Base-by-base conservation (phyloP, 2,329 filamentous ascomycete species). In the Achaetomium macrosporum region DNA sequence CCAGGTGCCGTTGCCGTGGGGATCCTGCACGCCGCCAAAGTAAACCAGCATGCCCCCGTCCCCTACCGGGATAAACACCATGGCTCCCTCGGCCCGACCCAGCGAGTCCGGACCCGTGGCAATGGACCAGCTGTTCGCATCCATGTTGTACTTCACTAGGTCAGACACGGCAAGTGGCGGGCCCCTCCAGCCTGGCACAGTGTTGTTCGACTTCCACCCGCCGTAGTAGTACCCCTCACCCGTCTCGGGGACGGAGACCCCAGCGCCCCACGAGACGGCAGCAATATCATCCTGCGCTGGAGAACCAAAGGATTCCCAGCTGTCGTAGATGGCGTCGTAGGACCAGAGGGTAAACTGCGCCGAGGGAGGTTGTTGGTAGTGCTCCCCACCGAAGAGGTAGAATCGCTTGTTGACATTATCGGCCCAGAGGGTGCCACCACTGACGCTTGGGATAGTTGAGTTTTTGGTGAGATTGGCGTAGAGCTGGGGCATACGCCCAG, bases 391-490 rank as follows among this genome's bases (percentile, higher is more conserved):
- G 60, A 78, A 85, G 2, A 82, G 70, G 62, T 83, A 85, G 46
- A 86, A 75, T 41, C 76, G 72, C 63, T 84, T 83, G 67, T 86
- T 85, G 37, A 81, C 71, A 25, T 75, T 69, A 63, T 85, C 83
- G 8, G 74, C 70, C 82, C 82, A 85, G 12, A 85, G 67, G 3
- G 76, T 64, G 29, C 72, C 74, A 33, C 74, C 74, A 47, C 66
- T 69, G 68, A 67, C 63, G 31, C 57, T 57, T 0, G 82, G 82
- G n/a, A 84, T 71, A 3, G 75, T 73, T 15, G 68, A 68, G 54
- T 82, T 81, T 63, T 85, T 85, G 36, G 75, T 76, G 9, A 84
- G 69, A 52, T 83, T 81, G 36, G 75, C 73, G 52, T 79, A 72
- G 30, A 83, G 71, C 40, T 73, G 69, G 3, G 82, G 82, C 71